These are phyloP conservation scores for Elaeis guineensis DNA, from an alignment of 176 grass and related monocot genomes.

Conservation along the genomic window DNA sequence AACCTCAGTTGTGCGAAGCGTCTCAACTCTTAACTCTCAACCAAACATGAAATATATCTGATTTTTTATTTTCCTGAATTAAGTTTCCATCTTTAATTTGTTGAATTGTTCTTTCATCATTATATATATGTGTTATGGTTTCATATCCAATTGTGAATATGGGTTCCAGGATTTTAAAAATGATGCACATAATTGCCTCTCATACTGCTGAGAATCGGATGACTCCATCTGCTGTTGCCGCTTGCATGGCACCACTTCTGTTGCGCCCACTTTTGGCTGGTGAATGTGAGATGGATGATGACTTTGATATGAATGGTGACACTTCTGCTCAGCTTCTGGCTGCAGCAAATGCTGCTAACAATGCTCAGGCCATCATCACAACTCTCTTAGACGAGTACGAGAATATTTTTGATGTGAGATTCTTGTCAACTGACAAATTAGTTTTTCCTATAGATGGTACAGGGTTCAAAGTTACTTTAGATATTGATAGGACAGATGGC, in stretches of 20 bases:
- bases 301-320: slow-evolving; percentile 61
- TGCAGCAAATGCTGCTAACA: slow-evolving; percentile 94
- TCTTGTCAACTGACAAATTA: not conserved
- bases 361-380: slow-evolving; percentile 85
- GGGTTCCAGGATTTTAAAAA: slow-evolving; percentile 75
- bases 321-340: slow-evolving; percentile 95
- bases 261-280: slow-evolving; percentile 90
- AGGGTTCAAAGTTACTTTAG: too few relatives aligned
- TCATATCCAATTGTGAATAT: slow-evolving; percentile 11
- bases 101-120: too few relatives aligned
- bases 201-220: slow-evolving; percentile 86
- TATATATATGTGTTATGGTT: not conserved
- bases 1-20: too few relatives aligned
- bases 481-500: too few relatives aligned
- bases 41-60: too few relatives aligned
- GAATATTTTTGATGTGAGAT: slow-evolving; percentile 80
- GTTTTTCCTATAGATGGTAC: too few relatives aligned
- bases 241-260: slow-evolving; percentile 98
- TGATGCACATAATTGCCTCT: slow-evolving; percentile 84
- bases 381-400: slow-evolving; percentile 86
- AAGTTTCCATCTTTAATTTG: too few relatives aligned
- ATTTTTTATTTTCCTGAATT: too few relatives aligned
- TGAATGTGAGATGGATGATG: slow-evolving; percentile 99
- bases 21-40: too few relatives aligned
- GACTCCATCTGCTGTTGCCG: slow-evolving; percentile 89